Percentiles rank a stretch among this genome's conserved stretches.
phyloP scores from a whole-genome alignment of 2,329 filamentous ascomycete genomes.

The Trichoderma sp. region DNA sequence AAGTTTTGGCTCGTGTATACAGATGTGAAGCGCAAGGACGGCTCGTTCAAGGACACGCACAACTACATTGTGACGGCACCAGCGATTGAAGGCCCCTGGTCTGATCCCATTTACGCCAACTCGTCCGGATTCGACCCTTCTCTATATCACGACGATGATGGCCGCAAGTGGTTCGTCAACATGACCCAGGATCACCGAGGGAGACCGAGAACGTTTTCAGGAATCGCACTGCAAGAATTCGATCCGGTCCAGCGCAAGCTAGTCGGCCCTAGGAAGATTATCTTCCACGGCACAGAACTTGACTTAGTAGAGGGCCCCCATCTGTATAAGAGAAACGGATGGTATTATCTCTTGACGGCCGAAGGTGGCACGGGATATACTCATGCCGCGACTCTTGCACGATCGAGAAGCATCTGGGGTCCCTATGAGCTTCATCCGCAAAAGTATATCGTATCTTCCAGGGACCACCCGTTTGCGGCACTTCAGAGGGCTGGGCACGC shows the following conservation, averaged over 20 bases:
- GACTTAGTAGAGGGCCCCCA: slow-evolving; percentile 59
- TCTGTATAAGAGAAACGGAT: slow-evolving; percentile 58
- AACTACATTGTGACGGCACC: slow-evolving; percentile 63
- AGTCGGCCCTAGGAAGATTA: slow-evolving; percentile 56
- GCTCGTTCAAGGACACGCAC: slow-evolving; percentile 63
- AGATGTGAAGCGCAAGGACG: slow-evolving; percentile 67
- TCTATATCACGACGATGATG: slow-evolving; percentile 59
- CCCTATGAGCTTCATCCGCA: slow-evolving; percentile 63
- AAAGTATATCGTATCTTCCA: slow-evolving; percentile 58
- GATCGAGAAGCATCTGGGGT: slow-evolving; percentile 55
- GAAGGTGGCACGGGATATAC: slow-evolving; percentile 63
- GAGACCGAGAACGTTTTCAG: slow-evolving; percentile 52
- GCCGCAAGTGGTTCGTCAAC: slow-evolving; percentile 58
- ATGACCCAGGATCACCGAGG: slow-evolving; percentile 58
- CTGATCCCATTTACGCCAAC: slow-evolving; percentile 60
- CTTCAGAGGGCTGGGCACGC: slow-evolving; percentile 57
- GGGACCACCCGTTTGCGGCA: slow-evolving; percentile 49
- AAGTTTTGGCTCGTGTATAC: slow-evolving; percentile 66
- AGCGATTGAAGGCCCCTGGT: slow-evolving; percentile 60
- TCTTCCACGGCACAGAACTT: slow-evolving; percentile 57
- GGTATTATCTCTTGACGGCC: slow-evolving; percentile 61
- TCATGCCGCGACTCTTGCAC: slow-evolving; percentile 62
- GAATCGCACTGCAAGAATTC: slow-evolving; percentile 61
- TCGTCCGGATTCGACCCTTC: slow-evolving; percentile 65
- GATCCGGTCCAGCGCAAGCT: slow-evolving; percentile 51